Base-by-base conservation (phyloP, 2,329 filamentous ascomycete species). In the Microsporum ferrugineum region DNA sequence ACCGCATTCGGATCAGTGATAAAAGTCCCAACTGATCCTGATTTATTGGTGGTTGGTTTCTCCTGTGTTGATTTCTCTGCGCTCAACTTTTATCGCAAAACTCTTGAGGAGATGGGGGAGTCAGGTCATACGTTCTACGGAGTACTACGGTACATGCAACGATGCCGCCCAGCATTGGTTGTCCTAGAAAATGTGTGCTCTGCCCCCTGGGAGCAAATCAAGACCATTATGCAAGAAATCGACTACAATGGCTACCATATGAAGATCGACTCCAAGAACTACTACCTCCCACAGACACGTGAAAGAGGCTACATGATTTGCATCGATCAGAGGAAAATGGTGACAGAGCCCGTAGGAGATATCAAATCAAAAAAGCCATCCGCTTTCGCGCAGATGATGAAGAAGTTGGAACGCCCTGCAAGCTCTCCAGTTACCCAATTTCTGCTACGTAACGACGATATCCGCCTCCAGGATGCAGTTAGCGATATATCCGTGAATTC, bases 41-140 rank as follows among this genome's bases (percentile, higher is more conserved):
- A 91, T 64, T 69, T 92, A 0, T 73, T 92, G 1, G 76, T 91
- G 51, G 86, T 86, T 5, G 88, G 88, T 0, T 88, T 86, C 47
- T 85, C 87, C 0, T 94, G 88, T 65, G 86, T 89, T 1, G 88
- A 91, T 66, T 88, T 87, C 65, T 91, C 88, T 0, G 68, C 65
- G 0, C 71, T 91, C 36, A 92, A 91, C 69, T 81, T 75, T 57
- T 71, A 76, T 3, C 75, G 75, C 14, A 84, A 83, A 61, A 71
- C 72, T 0, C 70, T 85, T 0, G 72, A 78, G 1, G 76, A 81
- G 5, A 73, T 79, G 12, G 86, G 86, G 2, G 83, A 89, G 66
- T 88, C 87, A 0, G 80, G 79, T 0, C 77, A 82, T 39, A 90
- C 88, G 0, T 88, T 88, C 69, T 75, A 77, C 43, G 82, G 81